A percentile compares a stretch with the other conserved stretches of the same genome.
Conservation (phyloP, 345 rosid species). For the Balakata baccata region DNA sequence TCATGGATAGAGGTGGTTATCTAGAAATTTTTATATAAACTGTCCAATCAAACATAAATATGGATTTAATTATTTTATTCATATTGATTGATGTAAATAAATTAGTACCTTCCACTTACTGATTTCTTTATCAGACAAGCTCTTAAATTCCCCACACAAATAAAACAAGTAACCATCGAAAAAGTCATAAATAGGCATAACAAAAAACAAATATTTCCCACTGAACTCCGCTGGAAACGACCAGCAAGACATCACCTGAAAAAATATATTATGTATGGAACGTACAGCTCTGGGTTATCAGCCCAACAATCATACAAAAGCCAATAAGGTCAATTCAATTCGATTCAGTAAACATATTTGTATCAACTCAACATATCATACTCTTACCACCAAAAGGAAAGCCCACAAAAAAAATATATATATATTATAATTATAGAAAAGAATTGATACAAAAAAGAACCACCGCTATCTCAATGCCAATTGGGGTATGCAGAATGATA, state of each 20-base stretch:
- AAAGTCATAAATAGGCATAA: neutral
- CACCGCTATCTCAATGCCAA: slow-evolving; percentile 6
- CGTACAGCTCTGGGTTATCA: slow-evolving; percentile 16
- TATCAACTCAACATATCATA: slow-evolving; percentile 17
- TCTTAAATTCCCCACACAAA: too few species aligned
- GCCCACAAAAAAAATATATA: slow-evolving; percentile 10
- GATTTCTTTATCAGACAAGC: too few species aligned
- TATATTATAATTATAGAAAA: slow-evolving; percentile 11
- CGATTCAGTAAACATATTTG: slow-evolving; percentile 20
- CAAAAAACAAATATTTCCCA: neutral
- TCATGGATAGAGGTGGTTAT: too few species aligned
- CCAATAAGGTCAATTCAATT: slow-evolving; percentile 14
- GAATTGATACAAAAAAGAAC: slow-evolving; percentile 29
- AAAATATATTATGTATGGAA: slow-evolving; percentile 4
- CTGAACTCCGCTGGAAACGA: neutral
- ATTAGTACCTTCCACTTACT: too few species aligned
- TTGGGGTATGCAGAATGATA: slow-evolving; percentile 6
- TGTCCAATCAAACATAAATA: too few species aligned
- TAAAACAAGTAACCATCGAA: too few species aligned
- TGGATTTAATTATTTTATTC: too few species aligned
- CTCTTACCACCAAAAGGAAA: slow-evolving; percentile 7
- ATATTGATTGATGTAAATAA: too few species aligned
- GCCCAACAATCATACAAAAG: slow-evolving; percentile 30
- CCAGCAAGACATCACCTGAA: neutral
- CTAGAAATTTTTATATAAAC: too few species aligned